phyloP scores from a whole-genome alignment of 2,329 filamentous ascomycete genomes.

The Ophioceras dolichostomum region DNA sequence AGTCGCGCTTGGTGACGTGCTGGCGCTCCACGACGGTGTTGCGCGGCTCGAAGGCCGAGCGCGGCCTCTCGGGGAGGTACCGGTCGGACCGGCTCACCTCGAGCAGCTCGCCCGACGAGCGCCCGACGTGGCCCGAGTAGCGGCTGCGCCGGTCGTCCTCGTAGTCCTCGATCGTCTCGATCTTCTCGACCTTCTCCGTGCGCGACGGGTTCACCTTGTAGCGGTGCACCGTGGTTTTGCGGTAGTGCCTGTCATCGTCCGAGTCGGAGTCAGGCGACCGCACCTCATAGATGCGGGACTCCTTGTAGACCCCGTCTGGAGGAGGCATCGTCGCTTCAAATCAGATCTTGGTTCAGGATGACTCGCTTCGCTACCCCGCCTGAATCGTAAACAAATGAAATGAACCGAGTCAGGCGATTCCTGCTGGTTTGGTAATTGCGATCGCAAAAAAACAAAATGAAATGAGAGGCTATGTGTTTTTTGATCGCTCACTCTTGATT shows the following conservation, averaged over 20 bases:
- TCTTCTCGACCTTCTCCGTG: conserved; percentile 26
- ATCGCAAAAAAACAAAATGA: no score
- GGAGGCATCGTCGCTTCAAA: conserved; percentile 1
- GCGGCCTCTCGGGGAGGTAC: conserved; percentile 34
- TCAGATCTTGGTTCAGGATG: background rate
- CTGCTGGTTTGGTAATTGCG: no score
- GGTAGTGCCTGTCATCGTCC: conserved; percentile 18
- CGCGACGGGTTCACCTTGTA: conserved; percentile 34
- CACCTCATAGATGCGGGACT: background rate
- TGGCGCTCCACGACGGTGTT: conserved; percentile 16
- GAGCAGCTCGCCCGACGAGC: conserved; percentile 24
- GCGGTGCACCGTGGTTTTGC: conserved; percentile 34
- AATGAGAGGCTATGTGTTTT: no score
- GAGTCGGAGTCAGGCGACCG: conserved; percentile 1
- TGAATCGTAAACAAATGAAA: no score
- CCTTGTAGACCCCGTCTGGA: conserved; percentile 3
- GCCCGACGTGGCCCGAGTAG: conserved; percentile 14
- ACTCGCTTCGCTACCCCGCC: background rate
- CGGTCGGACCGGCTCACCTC: conserved; percentile 28
- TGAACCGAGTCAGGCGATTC: no score
- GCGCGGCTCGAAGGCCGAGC: conserved; percentile 32
- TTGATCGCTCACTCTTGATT: no score
- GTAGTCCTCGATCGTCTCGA: conserved; percentile 20
- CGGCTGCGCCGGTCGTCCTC: conserved; percentile 33
- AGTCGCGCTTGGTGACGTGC: conserved; percentile 15